These are phyloP conservation scores for Cadophora luteo-olivacea DNA, from an alignment of 2,329 filamentous ascomycete genomes.

Conservation along the genomic window DNA sequence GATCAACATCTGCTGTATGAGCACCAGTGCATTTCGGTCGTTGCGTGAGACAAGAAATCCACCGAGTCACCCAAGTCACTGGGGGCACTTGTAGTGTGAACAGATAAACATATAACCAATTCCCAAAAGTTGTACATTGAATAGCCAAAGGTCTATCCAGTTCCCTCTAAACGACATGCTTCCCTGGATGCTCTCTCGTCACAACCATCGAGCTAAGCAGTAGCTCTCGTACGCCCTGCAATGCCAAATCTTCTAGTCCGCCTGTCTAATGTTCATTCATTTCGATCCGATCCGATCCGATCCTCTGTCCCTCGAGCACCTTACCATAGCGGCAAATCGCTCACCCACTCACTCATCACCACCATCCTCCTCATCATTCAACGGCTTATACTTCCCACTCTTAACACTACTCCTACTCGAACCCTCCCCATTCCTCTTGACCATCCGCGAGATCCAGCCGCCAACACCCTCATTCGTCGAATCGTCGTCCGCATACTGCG, in stretches of 20 bases:
- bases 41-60: background rate
- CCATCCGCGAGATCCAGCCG: constrained; percentile 73
- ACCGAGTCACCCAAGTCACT: background rate
- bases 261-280: background rate
- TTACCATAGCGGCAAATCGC: no score
- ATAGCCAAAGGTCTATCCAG: background rate
- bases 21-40: background rate
- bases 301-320: background rate
- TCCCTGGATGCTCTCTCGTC: background rate
- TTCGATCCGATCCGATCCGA: background rate
- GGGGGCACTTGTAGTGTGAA: background rate
- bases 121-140: constrained; percentile 9
- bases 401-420: constrained; percentile 38
- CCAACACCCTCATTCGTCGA: constrained; percentile 60
- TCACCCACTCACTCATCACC: constrained; percentile 1
- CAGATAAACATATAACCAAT: background rate
- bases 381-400: constrained; percentile 42
- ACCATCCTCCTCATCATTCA: constrained; percentile 52
- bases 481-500: constrained; percentile 46
- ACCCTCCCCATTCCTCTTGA: constrained; percentile 56
- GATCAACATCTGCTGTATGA: no score
- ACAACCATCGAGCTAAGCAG: constrained; percentile 4
- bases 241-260: background rate
- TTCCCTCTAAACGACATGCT: background rate
- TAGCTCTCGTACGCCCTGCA: background rate